These are phyloP conservation scores for Phytophthora fragariae DNA, from an alignment of 352 stramenopile species.

Conservation along the genomic window DNA sequence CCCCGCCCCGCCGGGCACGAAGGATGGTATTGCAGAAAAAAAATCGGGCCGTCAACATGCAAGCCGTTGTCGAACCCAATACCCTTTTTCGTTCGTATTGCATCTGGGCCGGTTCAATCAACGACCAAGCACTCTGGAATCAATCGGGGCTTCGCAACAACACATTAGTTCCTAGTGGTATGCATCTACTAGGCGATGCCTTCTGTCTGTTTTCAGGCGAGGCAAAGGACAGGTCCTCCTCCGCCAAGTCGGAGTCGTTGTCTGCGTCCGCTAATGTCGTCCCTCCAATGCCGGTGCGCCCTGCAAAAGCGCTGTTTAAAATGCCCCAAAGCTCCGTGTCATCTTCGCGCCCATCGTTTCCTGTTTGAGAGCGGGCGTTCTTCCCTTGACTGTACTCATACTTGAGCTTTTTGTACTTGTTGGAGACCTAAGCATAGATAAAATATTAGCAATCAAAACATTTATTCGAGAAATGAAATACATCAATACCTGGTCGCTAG, in stretches of 20 bases:
- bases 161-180: not conserved
- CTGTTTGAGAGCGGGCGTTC: not conserved
- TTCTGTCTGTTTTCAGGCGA: not conserved
- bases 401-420: not conserved
- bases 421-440: not conserved
- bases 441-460: too few species aligned
- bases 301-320: slow-evolving; percentile 12
- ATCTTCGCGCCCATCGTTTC: slow-evolving; percentile 12
- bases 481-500: too few species aligned
- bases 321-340: slow-evolving; percentile 18
- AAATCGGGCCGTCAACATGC: not conserved
- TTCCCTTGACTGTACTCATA: slow-evolving; percentile 16
- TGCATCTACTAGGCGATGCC: not conserved
- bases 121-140: not conserved
- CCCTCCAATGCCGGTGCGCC: slow-evolving; percentile 6
- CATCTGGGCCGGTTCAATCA: not conserved
- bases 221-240: slow-evolving; percentile 6
- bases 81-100: not conserved
- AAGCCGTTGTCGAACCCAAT: not conserved
- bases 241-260: not conserved
- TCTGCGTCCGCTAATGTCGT: not conserved
- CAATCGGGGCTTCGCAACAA: not conserved
- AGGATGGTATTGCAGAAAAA: not conserved
- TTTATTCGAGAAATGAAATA: too few species aligned
- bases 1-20: not conserved